Base-by-base conservation (phyloP, 139 green algal genomes). In the Prasinococcaceae sp. region DNA sequence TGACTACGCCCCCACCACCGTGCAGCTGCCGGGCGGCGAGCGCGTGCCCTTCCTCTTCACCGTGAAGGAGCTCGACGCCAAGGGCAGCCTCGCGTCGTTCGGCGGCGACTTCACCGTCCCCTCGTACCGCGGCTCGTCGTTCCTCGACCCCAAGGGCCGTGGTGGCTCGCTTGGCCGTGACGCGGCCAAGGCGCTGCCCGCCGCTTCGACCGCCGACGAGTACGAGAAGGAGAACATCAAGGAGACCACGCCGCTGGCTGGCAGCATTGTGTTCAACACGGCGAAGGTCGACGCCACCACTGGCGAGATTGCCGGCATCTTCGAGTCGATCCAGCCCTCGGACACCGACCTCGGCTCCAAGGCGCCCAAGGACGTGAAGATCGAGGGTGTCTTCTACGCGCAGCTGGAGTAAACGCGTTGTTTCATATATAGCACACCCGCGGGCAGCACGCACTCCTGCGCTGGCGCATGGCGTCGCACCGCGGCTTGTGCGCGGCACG, bases 121-220 rank as follows among this genome's bases (percentile, higher is more conserved):
- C n/a, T 97, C 88, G 9, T 99, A 99, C 88, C 79, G 90, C 41
- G 90, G 90, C 37, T 81, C 86, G 6, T 81, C 90, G 55, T 99
- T 99, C 92, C 80, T 99, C 32, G 90, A 99, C 92, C 90, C 90
- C 67, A 99, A 99, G 88, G 89, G 89, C 63, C 82, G 89, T 33
- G 89, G 89, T 82, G 89, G 79, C 33, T 80, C 89, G 46, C 88
- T 81, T 47, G 89, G 89, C 38, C 97, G 97, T 60, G 89, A 97
- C 73, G 94, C 78, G 54, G 89, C 89, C 23, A 84, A 96, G 23
- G 89, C 87, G 10, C 82, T 97, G 61, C 89, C 89, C n/a, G 87
- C 81, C 25, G 51, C 52, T 5, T 65, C 71, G 54, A 84, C 94
- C 61, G 59, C 71, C 37, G 89, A 97, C 44, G 79, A 94, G 68